Evolutionary conservation across 805 yeast species (phyloP).

Genomic region (Candida namnaoensis): DNA sequence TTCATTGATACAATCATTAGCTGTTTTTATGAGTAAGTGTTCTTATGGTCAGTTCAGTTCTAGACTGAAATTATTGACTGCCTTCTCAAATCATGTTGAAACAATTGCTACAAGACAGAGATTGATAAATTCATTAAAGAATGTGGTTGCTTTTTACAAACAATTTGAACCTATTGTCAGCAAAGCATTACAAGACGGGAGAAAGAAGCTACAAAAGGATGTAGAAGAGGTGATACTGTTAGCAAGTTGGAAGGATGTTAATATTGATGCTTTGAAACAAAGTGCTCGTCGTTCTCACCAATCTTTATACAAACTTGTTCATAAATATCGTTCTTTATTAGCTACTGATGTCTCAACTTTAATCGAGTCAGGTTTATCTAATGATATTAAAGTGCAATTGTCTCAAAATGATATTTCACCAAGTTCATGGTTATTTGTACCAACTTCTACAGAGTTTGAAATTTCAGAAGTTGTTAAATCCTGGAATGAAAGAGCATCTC

Average conservation of each 20-base stretch:
- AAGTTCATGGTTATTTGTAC: not conserved
- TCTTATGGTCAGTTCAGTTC: conserved; percentile 64
- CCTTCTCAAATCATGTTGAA: conserved; percentile 52
- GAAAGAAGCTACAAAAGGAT: conserved; percentile 62
- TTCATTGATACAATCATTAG: conserved; percentile 49
- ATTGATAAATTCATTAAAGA: conserved; percentile 36
- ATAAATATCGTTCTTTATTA: conserved; percentile 67
- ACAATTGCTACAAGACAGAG: conserved; percentile 19
- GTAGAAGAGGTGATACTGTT: conserved; percentile 76
- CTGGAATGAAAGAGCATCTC: conserved; percentile 50
- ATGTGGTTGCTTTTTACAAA: conserved; percentile 53
- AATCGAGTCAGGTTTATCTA: conserved; percentile 54
- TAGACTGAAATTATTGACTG: conserved; percentile 51
- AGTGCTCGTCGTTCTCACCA: conserved; percentile 88
- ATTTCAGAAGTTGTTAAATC: conserved; percentile 19
- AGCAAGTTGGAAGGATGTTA: conserved; percentile 97
- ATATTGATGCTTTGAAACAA: conserved; percentile 86
- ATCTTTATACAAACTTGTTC: conserved; percentile 70
- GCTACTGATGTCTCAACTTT: conserved; percentile 39
- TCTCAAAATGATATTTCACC: conserved; percentile 2
- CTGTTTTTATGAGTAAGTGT: conserved; percentile 67
- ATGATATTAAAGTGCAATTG: conserved; percentile 8
- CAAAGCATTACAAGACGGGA: conserved; percentile 33
- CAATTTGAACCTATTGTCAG: conserved; percentile 52
- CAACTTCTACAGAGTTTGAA: no score